A percentile compares a stretch with the other conserved stretches of the same genome.
These are phyloP conservation scores for Kwoniella botswanensis DNA, from an alignment of 768 basidiomycete genomes.

Conservation along the genomic window DNA sequence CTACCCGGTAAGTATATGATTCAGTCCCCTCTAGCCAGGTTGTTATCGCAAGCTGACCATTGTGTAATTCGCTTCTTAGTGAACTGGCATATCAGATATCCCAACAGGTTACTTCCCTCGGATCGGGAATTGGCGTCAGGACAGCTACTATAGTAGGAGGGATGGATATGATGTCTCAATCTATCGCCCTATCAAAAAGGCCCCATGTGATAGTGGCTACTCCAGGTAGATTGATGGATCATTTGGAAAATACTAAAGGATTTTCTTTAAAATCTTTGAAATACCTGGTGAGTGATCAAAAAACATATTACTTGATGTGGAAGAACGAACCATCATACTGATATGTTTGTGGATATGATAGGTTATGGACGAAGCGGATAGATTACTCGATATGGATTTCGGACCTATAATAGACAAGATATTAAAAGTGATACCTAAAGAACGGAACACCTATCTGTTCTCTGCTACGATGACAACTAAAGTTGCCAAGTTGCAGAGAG, in stretches of 20 bases:
- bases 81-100: slow-evolving; percentile 98
- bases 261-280: slow-evolving; percentile 84
- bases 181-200: slow-evolving; percentile 86
- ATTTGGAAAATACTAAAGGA: slow-evolving; percentile 96
- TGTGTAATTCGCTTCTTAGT: slow-evolving; percentile 57
- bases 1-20: slow-evolving; percentile 67
- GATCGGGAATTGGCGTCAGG: slow-evolving; percentile 89
- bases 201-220: slow-evolving; percentile 96
- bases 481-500: slow-evolving; percentile 92
- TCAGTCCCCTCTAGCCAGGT: neutral
- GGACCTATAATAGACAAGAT: slow-evolving; percentile 95
- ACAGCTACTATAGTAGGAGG: slow-evolving; percentile 94
- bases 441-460: slow-evolving; percentile 92
- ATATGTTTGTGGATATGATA: slow-evolving; percentile 49
- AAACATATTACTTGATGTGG: no score
- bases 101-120: slow-evolving; percentile 92
- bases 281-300: slow-evolving; percentile 71
- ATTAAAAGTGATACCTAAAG: slow-evolving; percentile 89
- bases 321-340: no score
- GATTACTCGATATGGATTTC: slow-evolving; percentile 94
- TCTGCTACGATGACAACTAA: slow-evolving; percentile 99
- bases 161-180: slow-evolving; percentile 86
- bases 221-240: slow-evolving; percentile 88
- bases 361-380: slow-evolving; percentile 98
- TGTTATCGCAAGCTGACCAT: neutral